Base-by-base conservation (phyloP, 2,329 filamentous ascomycete genomes). In the Geoglossum cookeanum region DNA sequence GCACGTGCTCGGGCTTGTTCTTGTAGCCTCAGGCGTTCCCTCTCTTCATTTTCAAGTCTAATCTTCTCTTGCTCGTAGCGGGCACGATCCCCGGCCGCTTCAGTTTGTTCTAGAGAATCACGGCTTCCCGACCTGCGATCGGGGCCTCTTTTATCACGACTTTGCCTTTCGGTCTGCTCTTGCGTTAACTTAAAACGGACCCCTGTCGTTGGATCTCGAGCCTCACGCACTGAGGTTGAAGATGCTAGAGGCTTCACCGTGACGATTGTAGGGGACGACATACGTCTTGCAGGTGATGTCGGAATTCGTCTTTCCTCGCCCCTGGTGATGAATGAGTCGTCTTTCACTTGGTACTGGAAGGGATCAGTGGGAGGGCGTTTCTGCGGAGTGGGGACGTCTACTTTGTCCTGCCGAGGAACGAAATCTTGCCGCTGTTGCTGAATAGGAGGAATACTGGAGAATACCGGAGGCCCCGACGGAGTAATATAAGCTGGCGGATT, bases 401-500 rank as follows among this genome's bases (percentile, higher is more conserved):
- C 58, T 55, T 61, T 65, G 49, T 3, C 6, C 32, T 33, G 48
- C n/a, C 27, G 48, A 6, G 29, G 48, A 27, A 49, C 48, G 13
- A 32, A 52, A 5, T 11, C 27, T 33, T 27, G 61, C 63, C 13
- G 55, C 32, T 17, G 56, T 60, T 6, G 58, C 35, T 57, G 33
- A 5, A 42, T 52, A 66, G 60, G 62, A 66, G 60, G 62, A 56
- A 58, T n/a, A n/a, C 9, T 63, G 35, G 72, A 66, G 58, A 72
- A 73, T 15, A 70, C 65, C 1, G 71, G 67, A 48, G 70, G 68
- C 2, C 69, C 70, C 29, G 63, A 67, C 8, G 72, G 71, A 27
- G 69, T 68, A 45, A 62, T 65, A 60, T 75, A 74, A 4, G 67
- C 65, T 45, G 70, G 65, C 32, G 69, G 68, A 15, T 68, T 63